Conservation (phyloP, 1,284 basidiomycete genomes). For the Rhodofomes roseus region DNA sequence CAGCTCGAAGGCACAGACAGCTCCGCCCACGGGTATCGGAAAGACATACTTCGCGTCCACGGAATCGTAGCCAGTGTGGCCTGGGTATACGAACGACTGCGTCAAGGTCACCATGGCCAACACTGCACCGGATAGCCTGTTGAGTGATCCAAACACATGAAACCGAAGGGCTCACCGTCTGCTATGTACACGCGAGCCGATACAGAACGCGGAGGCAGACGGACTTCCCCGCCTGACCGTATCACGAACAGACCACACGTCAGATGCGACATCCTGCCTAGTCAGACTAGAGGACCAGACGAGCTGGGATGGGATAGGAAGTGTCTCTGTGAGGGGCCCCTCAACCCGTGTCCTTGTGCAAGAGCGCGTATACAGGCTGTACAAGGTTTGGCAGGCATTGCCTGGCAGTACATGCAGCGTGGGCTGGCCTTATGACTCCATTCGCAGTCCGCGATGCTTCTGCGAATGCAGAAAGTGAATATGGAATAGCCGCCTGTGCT, state of each 20-base stretch:
- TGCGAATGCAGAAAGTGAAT: no score
- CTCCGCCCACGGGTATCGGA: slow-evolving; percentile 52
- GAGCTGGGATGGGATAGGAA: no score
- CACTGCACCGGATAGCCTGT: slow-evolving; percentile 29
- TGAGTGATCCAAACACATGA: background rate
- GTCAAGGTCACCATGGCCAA: slow-evolving; percentile 47
- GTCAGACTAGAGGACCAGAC: no score
- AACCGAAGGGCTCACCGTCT: slow-evolving; percentile 36
- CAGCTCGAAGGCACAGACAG: slow-evolving; percentile 48
- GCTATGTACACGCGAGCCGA: slow-evolving; percentile 38
- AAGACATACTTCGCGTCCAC: slow-evolving; percentile 52
- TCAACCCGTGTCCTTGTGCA: no score
- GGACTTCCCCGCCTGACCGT: background rate
- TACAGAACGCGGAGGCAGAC: slow-evolving; percentile 41
- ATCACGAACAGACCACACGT: background rate
- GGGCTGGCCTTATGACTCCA: no score
- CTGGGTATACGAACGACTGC: slow-evolving; percentile 44
- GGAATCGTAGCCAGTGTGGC: slow-evolving; percentile 25
- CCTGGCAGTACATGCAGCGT: no score
- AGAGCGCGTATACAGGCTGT: no score
- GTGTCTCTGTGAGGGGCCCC: no score
- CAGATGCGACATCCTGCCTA: no score
- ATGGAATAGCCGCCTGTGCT: no score
- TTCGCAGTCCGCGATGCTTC: no score
- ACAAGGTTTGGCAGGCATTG: no score